Conservation (phyloP, 1,284 basidiomycete species). For the Thelephora terrestris region DNA sequence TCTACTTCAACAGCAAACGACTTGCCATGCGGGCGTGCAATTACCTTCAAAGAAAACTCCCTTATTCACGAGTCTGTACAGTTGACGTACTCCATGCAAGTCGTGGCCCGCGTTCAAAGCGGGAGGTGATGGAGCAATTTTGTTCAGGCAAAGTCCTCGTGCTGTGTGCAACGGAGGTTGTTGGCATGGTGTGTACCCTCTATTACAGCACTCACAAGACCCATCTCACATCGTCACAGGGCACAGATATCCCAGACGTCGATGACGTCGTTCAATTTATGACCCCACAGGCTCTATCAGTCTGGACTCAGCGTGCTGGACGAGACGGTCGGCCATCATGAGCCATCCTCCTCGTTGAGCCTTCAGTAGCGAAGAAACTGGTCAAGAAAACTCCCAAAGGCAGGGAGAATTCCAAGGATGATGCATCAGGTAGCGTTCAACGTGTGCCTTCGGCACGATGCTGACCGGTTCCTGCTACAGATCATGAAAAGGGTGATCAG, state of each 20-base stretch:
- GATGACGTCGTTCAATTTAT: conserved; percentile 11
- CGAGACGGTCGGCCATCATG: conserved; percentile 7
- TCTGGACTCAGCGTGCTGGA: conserved; percentile 15
- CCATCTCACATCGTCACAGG: conserved; percentile 5
- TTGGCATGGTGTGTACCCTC: conserved; percentile 12
- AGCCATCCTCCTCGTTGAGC: conserved; percentile 11
- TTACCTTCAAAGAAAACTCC: too few relatives aligned
- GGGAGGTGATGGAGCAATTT: conserved; percentile 5
- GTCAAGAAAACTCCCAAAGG: too few relatives aligned
- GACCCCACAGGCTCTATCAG: conserved; percentile 7
- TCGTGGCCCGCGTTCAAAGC: too few relatives aligned
- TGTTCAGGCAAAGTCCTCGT: conserved; percentile 6
- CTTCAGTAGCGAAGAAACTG: conserved; percentile 8
- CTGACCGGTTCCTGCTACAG: too few relatives aligned
- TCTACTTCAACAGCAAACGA: conserved; percentile 1
- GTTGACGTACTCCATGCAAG: too few relatives aligned
- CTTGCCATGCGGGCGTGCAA: too few relatives aligned
- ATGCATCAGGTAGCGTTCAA: too few relatives aligned
- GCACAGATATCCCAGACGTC: conserved; percentile 15
- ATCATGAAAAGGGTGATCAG: not conserved
- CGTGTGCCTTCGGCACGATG: too few relatives aligned
- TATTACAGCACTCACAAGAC: not conserved
- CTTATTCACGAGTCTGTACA: too few relatives aligned
- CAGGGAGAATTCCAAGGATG: too few relatives aligned
- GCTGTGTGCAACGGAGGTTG: conserved; percentile 11